Evolutionary conservation across 2,329 filamentous ascomycete species (phyloP), one percentile per base, ranked within the genome.

Genomic region (Trichoderma sp.): DNA sequence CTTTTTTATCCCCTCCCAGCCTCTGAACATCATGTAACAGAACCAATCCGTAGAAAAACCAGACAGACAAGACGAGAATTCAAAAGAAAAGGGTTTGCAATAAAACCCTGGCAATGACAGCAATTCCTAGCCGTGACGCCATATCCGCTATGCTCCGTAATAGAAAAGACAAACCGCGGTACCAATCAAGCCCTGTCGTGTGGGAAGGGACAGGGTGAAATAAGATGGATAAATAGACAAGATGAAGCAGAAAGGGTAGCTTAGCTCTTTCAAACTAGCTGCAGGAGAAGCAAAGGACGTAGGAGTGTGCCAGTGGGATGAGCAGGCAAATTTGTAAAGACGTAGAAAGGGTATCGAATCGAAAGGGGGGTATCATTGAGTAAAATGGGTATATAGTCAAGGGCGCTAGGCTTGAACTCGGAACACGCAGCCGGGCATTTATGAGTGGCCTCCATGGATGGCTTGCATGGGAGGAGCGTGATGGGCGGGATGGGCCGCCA

Each of bases 381-480:
- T 53, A 12, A 77, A 79, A 80, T 80, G 81, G 12, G 35, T 41
- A 29, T 56, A 29, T 41, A 8, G 50, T 63, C 63, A 53, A 62
- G 41, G 67, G 21, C 24, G 4, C 18, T 41, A 53, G 64, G 24
- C 63, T 63, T 63, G 12, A 41, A 38, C 63, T 50, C 27, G 16
- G 64, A 75, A 68, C 35, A 18, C 16, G 29, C 29, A 62, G 33
- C 50, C 16, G 33, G 76, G 33, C 78, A 81, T 88, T 75, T 75
- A 90, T 81, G 87, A 87, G 66, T 88, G 87, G 56, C 88, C 88
- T 78, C 86, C 89, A 77, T 89, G 87, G 50, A 91, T 88, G 35
- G 88, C 85, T 78, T 88, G 88, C 53, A 87, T 79, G 38, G 83
- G 78, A 66, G 81, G 77, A 27, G 81, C 76, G 77, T 83, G 81